Percentiles rank a stretch among this genome's conserved stretches.
Evolutionary conservation across 345 rosid genomes (phyloP).

Genomic region (Gossypium sturtianum): DNA sequence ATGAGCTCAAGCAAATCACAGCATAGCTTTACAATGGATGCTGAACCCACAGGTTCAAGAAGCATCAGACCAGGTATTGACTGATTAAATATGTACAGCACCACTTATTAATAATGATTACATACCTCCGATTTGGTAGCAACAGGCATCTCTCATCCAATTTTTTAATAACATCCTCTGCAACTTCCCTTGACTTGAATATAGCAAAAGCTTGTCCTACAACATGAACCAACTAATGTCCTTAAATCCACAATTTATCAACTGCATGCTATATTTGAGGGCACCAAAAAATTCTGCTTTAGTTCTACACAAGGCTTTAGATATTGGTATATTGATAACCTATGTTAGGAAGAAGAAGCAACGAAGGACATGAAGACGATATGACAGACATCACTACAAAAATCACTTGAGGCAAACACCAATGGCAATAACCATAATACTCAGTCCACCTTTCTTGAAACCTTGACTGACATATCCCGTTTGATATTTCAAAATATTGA

Average conservation of each 20-base stretch:
- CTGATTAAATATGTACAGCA: not conserved
- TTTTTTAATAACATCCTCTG: slow-evolving; percentile 44
- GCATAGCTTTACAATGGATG: not conserved
- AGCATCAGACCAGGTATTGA: not conserved
- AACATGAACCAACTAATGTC: slow-evolving; percentile 18
- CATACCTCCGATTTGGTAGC: slow-evolving; percentile 76
- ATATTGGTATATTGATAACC: not conserved
- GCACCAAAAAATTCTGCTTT: not conserved
- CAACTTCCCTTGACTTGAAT: slow-evolving; percentile 57
- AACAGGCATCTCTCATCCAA: slow-evolving; percentile 58
- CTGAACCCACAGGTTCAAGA: not conserved
- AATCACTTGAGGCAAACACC: not conserved
- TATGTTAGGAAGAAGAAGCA: not conserved
- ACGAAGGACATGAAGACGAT: not conserved
- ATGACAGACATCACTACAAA: not conserved
- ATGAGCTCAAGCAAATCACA: not conserved
- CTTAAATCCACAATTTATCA: not conserved
- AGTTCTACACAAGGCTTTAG: not conserved
- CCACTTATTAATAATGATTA: not conserved
- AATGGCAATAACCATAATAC: not conserved
- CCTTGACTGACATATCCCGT: not conserved
- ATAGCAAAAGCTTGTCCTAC: slow-evolving; percentile 75
- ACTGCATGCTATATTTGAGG: not conserved
- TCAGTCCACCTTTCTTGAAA: not conserved
- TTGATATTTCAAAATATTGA: not conserved